Evolutionary conservation across 2,329 filamentous ascomycete genomes (phyloP), one percentile per base, ranked within the genome.

Genomic region (Didymella segeticola): DNA sequence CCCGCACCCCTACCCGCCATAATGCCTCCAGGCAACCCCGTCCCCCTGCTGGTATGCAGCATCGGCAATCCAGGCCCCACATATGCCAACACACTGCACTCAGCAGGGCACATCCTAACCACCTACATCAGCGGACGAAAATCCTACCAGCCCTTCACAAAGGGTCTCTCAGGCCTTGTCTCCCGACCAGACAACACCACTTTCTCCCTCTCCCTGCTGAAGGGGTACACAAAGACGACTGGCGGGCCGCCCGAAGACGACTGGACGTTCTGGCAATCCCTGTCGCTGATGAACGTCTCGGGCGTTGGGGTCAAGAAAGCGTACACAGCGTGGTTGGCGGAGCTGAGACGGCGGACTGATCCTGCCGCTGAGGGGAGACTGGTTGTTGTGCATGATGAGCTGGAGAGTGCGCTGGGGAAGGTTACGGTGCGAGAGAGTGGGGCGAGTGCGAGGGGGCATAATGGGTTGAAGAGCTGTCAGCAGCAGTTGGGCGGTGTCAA

Each of bases 371-470:
- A 72, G 15, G 77, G 80, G 3, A 76, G 79, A 3, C 75, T 99
- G 14, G 85, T 98, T 0, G 78, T 98, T 11, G 79, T 98, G 17
- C 92, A 98, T 72, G 93, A 98, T 72, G 93, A 98, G 72, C 77
- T 98, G 27, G 93, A 97, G 67, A 81, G 84, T 34, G 78, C 82
- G 2, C 69, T 92, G 2, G 92, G 92, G 0, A 81, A 82, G 29
- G 82, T 96, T 12, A 84, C 80, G 42, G 79, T 90, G 5, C 83
- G 83, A 50, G 80, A 81, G 20, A 91, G 89, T 71, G 79, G 81
- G 46, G 54, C 55, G 25, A 78, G 75, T 51, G 71, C 77, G 9
- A 74, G 71, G 55, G 77, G 79, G 0, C 77, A 81, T 43, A 80
- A 80, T 62, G 73, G 77, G 23, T 53, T 81, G 46, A 81, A 80